Percentiles rank a stretch among this genome's conserved stretches.
Conservation (phyloP, 1,139 yeast species). For the Pichia sp. region DNA sequence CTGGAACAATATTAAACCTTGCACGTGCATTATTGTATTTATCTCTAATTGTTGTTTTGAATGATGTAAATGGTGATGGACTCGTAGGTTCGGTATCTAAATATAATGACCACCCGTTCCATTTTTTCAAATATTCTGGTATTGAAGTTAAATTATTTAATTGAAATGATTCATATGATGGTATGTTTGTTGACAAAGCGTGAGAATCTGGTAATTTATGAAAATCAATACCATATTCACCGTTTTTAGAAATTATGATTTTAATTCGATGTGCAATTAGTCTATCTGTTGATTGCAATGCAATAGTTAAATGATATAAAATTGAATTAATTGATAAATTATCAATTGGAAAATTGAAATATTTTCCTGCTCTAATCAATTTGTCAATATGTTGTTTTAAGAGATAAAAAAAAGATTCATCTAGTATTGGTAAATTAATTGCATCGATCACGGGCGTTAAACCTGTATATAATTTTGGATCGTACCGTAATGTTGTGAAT, state of each 20-base stretch:
- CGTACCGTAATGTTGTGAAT: slow-evolving; percentile 67
- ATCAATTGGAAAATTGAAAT: slow-evolving; percentile 43
- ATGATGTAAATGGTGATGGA: slow-evolving; percentile 74
- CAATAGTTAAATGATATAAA: slow-evolving; percentile 38
- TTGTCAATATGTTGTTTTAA: slow-evolving; percentile 60
- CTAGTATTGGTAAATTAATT: slow-evolving; percentile 27
- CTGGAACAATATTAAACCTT: slow-evolving; percentile 25
- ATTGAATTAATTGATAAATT: slow-evolving; percentile 40
- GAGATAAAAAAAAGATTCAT: slow-evolving; percentile 46
- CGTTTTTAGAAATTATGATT: slow-evolving; percentile 42
- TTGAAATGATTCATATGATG: slow-evolving; percentile 9
- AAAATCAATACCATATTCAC: slow-evolving; percentile 48
- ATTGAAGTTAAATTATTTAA: not conserved
- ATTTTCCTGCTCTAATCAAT: slow-evolving; percentile 45
- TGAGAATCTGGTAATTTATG: slow-evolving; percentile 21
- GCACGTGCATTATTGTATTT: slow-evolving; percentile 59
- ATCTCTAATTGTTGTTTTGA: slow-evolving; percentile 74
- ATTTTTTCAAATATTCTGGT: slow-evolving; percentile 5
- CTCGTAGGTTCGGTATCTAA: slow-evolving; percentile 49
- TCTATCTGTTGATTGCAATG: slow-evolving; percentile 33
- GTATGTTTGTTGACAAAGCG: slow-evolving; percentile 1
- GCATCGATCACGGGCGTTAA: slow-evolving; percentile 17
- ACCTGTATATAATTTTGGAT: slow-evolving; percentile 42
- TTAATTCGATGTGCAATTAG: slow-evolving; percentile 52
- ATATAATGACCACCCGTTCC: slow-evolving; percentile 42